These are phyloP conservation scores for Leccinum broughii DNA, from an alignment of 768 basidiomycete species.

Conservation along the genomic window DNA sequence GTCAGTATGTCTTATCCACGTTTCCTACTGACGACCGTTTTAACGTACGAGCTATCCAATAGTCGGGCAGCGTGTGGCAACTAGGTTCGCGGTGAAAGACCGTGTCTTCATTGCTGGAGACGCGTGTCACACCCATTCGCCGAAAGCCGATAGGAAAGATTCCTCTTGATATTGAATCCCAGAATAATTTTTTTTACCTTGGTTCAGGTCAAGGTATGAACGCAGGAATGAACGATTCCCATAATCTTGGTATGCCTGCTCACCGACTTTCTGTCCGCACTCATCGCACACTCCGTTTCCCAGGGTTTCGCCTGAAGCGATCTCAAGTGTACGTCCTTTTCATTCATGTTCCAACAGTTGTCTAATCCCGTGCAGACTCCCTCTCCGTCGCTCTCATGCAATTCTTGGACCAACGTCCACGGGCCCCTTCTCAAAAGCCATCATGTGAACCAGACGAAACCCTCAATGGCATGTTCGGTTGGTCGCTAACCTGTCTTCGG, in stretches of 20 bases:
- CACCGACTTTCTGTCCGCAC: too few relatives aligned
- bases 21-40: background rate
- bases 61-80: slow-evolving; percentile 78
- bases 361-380: too few relatives aligned
- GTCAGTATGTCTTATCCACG: slow-evolving; percentile 44
- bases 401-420: too few relatives aligned
- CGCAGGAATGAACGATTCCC: slow-evolving; percentile 73
- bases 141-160: slow-evolving; percentile 52
- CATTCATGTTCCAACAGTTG: too few relatives aligned
- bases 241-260: slow-evolving; percentile 54
- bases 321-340: too few relatives aligned
- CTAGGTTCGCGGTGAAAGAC: slow-evolving; percentile 56
- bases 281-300: too few relatives aligned
- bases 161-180: background rate
- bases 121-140: slow-evolving; percentile 70
- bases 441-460: too few relatives aligned
- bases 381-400: too few relatives aligned
- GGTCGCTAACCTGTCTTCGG: too few relatives aligned
- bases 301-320: too few relatives aligned
- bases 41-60: background rate
- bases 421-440: too few relatives aligned
- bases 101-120: slow-evolving; percentile 78
- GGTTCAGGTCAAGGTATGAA: slow-evolving; percentile 68
- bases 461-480: too few relatives aligned
- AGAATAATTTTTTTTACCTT: background rate